Base-by-base conservation (phyloP, 2,329 filamentous ascomycete species). In the Gnomoniopsis sp. region DNA sequence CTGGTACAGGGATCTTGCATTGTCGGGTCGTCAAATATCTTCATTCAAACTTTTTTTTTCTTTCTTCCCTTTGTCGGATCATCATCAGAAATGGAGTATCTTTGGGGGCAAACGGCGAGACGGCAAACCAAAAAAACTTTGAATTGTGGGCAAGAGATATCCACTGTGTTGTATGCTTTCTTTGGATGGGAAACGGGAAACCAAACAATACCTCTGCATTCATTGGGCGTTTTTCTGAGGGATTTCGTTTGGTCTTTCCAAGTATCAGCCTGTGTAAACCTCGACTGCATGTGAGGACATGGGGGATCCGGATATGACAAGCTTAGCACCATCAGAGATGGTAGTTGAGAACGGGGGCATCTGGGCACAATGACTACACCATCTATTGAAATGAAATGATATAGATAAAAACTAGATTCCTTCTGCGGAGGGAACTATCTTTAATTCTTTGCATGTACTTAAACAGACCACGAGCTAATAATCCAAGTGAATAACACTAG, bases 181-280 rank as follows among this genome's bases (percentile, higher is more conserved):
- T 53, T 49, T 55, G 53, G 49, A 47, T 59, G 57, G 57, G 50
- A 54, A 49, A 56, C 50, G 54, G 58, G 43, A 55, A 56, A 55
- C 26, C 46, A 55, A 33, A 56, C 53, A 56, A 61, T 61, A 61
- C 59, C 53, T 56, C 53, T 56, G 59, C 59, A 61, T 61, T 61
- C 56, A 34, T 55, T 61, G 56, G 59, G 56, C 52, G 57, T 55
- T 56, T 43, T 49, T 30, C 21, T 52, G 47, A 17, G 26, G 8
- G 17, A 17, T 49, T 49, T 49, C n/a, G 3, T 12, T n/a, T 49
- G 26, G 33, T n/a, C 19, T 23, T 19, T n/a, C 48, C 15, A 10
- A 30, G 8, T 7, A 11, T 47, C 21, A 49, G 38, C 43, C 23
- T 44, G 34, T 54, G 21, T 43, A 22, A 33, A 23, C 21, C 41